Evolutionary conservation across 352 stramenopile genomes (phyloP).

Genomic region (Globisporangium sylvaticum): DNA sequence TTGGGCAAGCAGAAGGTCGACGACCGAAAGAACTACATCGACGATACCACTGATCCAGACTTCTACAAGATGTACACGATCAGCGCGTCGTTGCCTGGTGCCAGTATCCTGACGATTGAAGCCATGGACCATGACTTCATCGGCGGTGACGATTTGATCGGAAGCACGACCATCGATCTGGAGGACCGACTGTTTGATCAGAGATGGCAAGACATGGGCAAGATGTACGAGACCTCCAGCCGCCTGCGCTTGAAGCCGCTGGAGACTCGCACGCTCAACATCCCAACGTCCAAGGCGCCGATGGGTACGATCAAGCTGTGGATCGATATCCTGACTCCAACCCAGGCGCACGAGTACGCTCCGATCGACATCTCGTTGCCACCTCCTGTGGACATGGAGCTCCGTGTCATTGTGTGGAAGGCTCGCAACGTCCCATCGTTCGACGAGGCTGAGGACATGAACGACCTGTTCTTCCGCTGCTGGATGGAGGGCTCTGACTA

Average conservation of each 20-base stretch:
- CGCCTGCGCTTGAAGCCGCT: constrained; percentile 68
- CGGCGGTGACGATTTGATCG: constrained; percentile 90
- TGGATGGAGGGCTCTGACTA: constrained; percentile 83
- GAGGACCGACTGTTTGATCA: constrained; percentile 92
- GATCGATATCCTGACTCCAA: constrained; percentile 88
- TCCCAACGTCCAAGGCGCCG: constrained; percentile 74
- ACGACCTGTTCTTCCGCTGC: constrained; percentile 90
- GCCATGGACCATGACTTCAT: constrained; percentile 91
- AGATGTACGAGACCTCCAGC: constrained; percentile 78
- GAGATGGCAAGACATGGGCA: constrained; percentile 83
- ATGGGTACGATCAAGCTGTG: constrained; percentile 87
- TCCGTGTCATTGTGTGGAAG: constrained; percentile 93
- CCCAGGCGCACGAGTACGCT: constrained; percentile 73
- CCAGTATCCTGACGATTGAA: constrained; percentile 84
- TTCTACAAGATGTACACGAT: constrained; percentile 92
- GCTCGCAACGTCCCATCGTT: constrained; percentile 86
- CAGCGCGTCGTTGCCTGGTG: constrained; percentile 80
- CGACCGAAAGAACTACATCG: constrained; percentile 89
- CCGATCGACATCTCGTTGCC: constrained; percentile 84
- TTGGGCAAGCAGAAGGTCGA: constrained; percentile 85
- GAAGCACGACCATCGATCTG: constrained; percentile 90
- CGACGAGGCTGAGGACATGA: constrained; percentile 88
- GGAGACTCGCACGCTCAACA: constrained; percentile 82
- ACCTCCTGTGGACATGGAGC: constrained; percentile 82
- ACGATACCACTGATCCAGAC: constrained; percentile 83